Evolutionary conservation across 257 asterid species (phyloP).

Genomic region (Solanum okadae): DNA sequence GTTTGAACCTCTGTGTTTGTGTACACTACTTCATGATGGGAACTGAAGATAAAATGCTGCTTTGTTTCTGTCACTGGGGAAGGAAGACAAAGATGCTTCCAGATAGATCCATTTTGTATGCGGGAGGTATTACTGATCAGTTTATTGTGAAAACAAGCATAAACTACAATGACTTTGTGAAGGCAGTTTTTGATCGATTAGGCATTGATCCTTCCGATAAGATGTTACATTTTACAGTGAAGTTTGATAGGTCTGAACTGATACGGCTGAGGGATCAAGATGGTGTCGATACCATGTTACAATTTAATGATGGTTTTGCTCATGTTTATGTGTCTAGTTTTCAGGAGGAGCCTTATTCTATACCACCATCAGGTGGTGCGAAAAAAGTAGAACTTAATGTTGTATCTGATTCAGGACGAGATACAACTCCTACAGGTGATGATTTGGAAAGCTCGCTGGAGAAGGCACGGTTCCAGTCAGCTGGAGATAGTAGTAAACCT

Average conservation of each 20-base stretch:
- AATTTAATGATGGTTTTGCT: not conserved
- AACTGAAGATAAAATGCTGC: not conserved
- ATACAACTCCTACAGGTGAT: slow-evolving; percentile 7
- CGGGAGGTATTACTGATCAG: not conserved
- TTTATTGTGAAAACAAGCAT: not conserved
- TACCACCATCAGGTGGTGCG: not conserved
- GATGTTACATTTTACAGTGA: not conserved
- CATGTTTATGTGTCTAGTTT: not conserved
- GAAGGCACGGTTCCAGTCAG: slow-evolving; percentile 19
- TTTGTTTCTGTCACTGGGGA: not conserved
- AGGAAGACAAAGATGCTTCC: not conserved
- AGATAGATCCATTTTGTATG: not conserved
- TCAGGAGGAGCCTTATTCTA: not conserved
- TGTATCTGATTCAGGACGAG: slow-evolving; percentile 25
- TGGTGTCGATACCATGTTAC: not conserved
- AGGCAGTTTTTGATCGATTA: not conserved
- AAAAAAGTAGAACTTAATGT: slow-evolving; percentile 18
- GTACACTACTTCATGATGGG: not conserved
- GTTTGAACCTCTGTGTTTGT: not conserved
- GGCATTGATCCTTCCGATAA: not conserved
- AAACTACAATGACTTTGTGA: not conserved
- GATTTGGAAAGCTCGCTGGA: slow-evolving; percentile 23
- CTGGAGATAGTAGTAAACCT: slow-evolving; percentile 12
- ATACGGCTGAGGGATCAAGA: not conserved
- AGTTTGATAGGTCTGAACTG: not conserved